Conservation (phyloP, 352 stramenopile genomes). For the Phytophthora vignae region DNA sequence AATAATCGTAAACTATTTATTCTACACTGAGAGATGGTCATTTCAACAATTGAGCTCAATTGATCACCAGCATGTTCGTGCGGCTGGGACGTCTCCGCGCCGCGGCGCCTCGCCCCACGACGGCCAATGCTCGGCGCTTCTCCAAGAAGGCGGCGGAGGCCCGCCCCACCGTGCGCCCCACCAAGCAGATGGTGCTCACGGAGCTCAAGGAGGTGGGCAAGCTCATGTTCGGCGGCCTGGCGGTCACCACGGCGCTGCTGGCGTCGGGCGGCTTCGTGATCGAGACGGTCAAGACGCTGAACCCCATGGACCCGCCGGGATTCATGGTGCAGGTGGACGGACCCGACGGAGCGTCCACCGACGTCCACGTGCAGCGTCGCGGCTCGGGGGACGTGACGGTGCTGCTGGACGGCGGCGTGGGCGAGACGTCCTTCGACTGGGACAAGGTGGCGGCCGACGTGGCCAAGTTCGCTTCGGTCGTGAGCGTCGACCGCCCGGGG, state of each 20-base stretch:
- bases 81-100: slow-evolving; percentile 24
- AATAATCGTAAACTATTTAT: no score
- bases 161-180: slow-evolving; percentile 34
- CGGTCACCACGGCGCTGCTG: slow-evolving; percentile 50
- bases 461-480: slow-evolving; percentile 57
- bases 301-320: slow-evolving; percentile 59
- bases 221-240: slow-evolving; percentile 62
- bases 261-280: slow-evolving; percentile 72
- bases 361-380: slow-evolving; percentile 63
- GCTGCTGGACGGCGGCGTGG: slow-evolving; percentile 76
- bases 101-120: not conserved
- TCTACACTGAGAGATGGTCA: no score
- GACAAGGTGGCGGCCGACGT: slow-evolving; percentile 72
- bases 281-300: slow-evolving; percentile 69
- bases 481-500: slow-evolving; percentile 78
- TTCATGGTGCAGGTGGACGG: slow-evolving; percentile 56
- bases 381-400: slow-evolving; percentile 66
- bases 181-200: slow-evolving; percentile 52
- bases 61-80: slow-evolving; percentile 26
- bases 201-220: slow-evolving; percentile 74
- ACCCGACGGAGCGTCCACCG: slow-evolving; percentile 42
- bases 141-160: slow-evolving; percentile 32
- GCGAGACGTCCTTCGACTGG: slow-evolving; percentile 89
- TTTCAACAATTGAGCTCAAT: no score
- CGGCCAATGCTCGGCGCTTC: slow-evolving; percentile 8